A percentile compares a stretch with the other conserved stretches of the same genome.
phyloP scores from a whole-genome alignment of 768 basidiomycete genomes.

The Termitomyces sp. region DNA sequence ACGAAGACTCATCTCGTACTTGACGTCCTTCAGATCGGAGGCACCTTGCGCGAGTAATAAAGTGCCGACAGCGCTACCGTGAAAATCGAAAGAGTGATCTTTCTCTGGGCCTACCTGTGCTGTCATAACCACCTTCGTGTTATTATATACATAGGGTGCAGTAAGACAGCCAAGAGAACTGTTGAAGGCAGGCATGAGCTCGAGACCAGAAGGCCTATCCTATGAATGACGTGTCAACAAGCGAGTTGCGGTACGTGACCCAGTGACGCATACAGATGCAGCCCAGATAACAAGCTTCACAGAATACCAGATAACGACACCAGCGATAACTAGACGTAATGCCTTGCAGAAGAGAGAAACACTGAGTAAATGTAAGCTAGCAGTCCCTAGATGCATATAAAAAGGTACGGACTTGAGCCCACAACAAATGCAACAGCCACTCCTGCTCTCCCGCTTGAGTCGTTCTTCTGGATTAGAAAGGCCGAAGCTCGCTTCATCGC shows the following conservation, averaged over 20 bases:
- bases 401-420: conserved; percentile 15
- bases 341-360: conserved; percentile 51
- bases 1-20: conserved; percentile 44
- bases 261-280: conserved; percentile 35
- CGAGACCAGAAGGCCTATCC: conserved; percentile 46
- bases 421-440: conserved; percentile 46
- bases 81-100: conserved; percentile 43
- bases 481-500: conserved; percentile 24
- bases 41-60: conserved; percentile 41
- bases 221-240: conserved; percentile 12
- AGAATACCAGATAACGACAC: conserved; percentile 35
- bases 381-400: background rate
- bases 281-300: conserved; percentile 44
- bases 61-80: conserved; percentile 45
- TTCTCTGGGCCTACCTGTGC: conserved; percentile 27
- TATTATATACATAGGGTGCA: conserved; percentile 40
- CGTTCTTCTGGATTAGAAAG: conserved; percentile 28
- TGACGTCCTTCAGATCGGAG: conserved; percentile 33
- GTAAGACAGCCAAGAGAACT: conserved; percentile 44
- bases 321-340: conserved; percentile 39
- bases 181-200: conserved; percentile 51
- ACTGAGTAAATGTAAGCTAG: conserved; percentile 20
- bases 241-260: background rate
- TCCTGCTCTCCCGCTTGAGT: conserved; percentile 23
- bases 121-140: conserved; percentile 27